phyloP scores from a whole-genome alignment of 257 asterid genomes.

The Fraxinus anomala region DNA sequence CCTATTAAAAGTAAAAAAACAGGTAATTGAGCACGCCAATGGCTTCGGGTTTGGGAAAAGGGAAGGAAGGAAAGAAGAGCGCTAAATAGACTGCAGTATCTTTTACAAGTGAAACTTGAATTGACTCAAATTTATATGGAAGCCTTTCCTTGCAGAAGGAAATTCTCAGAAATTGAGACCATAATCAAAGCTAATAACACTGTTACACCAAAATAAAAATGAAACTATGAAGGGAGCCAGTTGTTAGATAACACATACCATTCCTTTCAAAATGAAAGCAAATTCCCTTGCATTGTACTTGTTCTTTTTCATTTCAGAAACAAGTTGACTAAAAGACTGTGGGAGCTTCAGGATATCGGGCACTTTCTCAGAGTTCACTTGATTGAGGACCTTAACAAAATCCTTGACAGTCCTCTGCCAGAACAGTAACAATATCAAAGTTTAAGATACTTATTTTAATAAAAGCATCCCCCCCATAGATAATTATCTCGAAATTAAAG shows the following conservation, averaged over 20 bases:
- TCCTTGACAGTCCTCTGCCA: slow-evolving; percentile 82
- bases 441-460: slow-evolving; percentile 10
- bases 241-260: slow-evolving; percentile 54
- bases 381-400: slow-evolving; percentile 71
- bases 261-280: slow-evolving; percentile 82
- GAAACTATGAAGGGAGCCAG: slow-evolving; percentile 15
- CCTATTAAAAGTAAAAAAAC: background rate
- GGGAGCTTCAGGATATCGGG: slow-evolving; percentile 84
- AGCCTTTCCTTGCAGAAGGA: background rate
- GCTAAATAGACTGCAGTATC: slow-evolving; percentile 11
- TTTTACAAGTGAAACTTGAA: background rate
- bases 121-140: background rate
- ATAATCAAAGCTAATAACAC: slow-evolving; percentile 22
- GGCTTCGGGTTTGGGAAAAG: slow-evolving; percentile 11
- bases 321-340: slow-evolving; percentile 75
- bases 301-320: slow-evolving; percentile 80
- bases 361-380: slow-evolving; percentile 79
- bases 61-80: slow-evolving; percentile 14
- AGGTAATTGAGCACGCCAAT: background rate
- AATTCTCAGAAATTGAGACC: background rate
- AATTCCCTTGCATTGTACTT: slow-evolving; percentile 73
- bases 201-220: slow-evolving; percentile 12
- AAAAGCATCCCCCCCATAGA: slow-evolving; percentile 6
- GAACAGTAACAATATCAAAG: slow-evolving; percentile 31
- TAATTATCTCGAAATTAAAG: slow-evolving; percentile 5